Conservation (phyloP, 2,329 filamentous ascomycete species). For the Meredithiella fracta region DNA sequence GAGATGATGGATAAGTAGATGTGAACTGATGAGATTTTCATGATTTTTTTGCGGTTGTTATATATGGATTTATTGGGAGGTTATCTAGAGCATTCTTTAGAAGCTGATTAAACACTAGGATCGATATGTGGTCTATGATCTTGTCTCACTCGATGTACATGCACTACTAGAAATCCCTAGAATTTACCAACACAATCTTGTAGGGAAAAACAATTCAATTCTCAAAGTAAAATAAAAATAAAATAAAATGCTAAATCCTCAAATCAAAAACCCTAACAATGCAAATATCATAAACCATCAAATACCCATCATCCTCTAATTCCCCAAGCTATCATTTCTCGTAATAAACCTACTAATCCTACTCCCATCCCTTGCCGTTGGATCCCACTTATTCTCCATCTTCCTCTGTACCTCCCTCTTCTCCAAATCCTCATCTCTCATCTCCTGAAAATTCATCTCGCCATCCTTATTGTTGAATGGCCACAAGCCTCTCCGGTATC, state of each 20-base stretch:
- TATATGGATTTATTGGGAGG: too few relatives aligned
- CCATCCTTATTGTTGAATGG: slow-evolving; percentile 11
- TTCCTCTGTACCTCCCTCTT: slow-evolving; percentile 7
- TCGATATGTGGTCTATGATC: too few relatives aligned
- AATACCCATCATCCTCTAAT: neutral
- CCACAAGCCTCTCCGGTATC: slow-evolving; percentile 15
- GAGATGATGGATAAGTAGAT: too few relatives aligned
- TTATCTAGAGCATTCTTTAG: too few relatives aligned
- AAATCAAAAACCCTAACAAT: too few relatives aligned
- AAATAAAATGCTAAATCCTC: neutral
- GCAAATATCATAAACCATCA: neutral
- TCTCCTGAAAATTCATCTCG: slow-evolving; percentile 4
- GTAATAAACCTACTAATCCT: slow-evolving; percentile 11
- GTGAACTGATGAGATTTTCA: too few relatives aligned
- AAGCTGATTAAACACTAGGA: too few relatives aligned
- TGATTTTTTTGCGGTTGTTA: too few relatives aligned
- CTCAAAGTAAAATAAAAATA: neutral
- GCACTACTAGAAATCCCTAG: neutral
- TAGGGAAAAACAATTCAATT: neutral
- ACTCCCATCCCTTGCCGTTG: neutral
- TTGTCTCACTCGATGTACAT: too few relatives aligned
- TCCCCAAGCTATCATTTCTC: neutral
- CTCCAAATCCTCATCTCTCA: slow-evolving; percentile 13
- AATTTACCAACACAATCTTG: neutral
- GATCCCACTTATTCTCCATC: slow-evolving; percentile 11